These are phyloP conservation scores for Coffea eugenioides DNA, from an alignment of 257 asterid species.

Conservation along the genomic window DNA sequence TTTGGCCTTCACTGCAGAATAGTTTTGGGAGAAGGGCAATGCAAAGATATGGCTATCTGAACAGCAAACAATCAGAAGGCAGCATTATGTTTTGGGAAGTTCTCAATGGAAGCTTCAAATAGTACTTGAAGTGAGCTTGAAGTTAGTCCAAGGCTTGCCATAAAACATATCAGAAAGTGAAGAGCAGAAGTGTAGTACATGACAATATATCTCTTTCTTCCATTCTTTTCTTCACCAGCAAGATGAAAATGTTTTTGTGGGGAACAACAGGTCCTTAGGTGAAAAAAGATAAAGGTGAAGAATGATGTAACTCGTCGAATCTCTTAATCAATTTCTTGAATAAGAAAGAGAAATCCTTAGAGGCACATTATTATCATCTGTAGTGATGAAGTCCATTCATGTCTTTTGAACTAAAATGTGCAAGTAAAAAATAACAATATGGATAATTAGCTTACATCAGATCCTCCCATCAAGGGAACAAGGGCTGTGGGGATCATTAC, in stretches of 20 bases:
- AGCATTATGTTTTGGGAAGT: neutral
- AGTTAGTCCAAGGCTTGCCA: neutral
- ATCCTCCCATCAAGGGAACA: slow-evolving; percentile 94
- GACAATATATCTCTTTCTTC: neutral
- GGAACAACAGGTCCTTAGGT: neutral
- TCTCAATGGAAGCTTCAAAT: neutral
- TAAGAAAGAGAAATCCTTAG: neutral
- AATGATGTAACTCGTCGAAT: neutral
- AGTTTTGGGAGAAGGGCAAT: neutral
- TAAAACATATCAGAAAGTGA: neutral
- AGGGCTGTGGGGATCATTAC: slow-evolving; percentile 95
- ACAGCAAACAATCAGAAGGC: neutral
- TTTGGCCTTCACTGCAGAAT: neutral
- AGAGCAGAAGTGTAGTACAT: neutral
- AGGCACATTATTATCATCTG: neutral
- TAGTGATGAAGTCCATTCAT: neutral
- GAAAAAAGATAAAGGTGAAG: neutral
- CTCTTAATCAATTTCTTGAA: neutral
- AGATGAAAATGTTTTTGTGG: neutral
- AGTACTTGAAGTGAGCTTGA: neutral
- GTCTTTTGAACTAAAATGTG: neutral
- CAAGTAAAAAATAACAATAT: neutral
- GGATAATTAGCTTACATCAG: slow-evolving; percentile 57
- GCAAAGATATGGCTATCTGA: neutral
- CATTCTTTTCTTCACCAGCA: neutral